These are phyloP conservation scores for Fusarium ambrosium DNA, from an alignment of 2,329 filamentous ascomycete species.

Conservation along the genomic window DNA sequence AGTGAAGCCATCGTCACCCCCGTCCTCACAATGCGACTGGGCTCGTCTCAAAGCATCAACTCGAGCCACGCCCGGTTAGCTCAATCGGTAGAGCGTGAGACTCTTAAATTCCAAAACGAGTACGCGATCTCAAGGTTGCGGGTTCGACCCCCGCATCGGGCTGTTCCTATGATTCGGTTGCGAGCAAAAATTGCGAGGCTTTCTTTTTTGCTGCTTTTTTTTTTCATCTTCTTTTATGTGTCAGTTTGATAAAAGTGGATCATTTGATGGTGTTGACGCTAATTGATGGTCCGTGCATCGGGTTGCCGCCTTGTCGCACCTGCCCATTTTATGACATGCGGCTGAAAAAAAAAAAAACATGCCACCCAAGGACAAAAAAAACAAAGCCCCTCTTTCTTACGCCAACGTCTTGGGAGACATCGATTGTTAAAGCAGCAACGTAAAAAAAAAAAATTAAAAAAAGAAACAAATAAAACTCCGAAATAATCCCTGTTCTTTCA, in stretches of 20 bases:
- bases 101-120: constrained; percentile 58
- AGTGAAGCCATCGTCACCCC: neutral
- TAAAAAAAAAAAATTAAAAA: constrained; percentile 8
- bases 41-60: neutral
- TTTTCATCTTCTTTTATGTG: neutral
- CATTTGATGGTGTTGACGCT: neutral
- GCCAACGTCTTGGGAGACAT: neutral
- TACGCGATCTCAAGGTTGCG: constrained; percentile 65
- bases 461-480: neutral
- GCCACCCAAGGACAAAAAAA: constrained; percentile 3
- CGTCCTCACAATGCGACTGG: neutral
- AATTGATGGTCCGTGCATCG: constrained; percentile 16
- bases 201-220: constrained; percentile 23
- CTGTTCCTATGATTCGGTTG: constrained; percentile 40
- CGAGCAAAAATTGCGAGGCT: constrained; percentile 35
- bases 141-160: constrained; percentile 64
- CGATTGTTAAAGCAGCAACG: constrained; percentile 42
- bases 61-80: constrained; percentile 44
- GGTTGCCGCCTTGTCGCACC: constrained; percentile 29
- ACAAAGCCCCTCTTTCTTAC: constrained; percentile 21
- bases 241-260: neutral
- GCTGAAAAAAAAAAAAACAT: constrained; percentile 13
- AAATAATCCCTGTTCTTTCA: neutral
- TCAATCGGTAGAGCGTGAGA: constrained; percentile 73
- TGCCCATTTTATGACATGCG: constrained; percentile 14